phyloP scores from a whole-genome alignment of 768 basidiomycete genomes.

The Nevesoporus exiguus region DNA sequence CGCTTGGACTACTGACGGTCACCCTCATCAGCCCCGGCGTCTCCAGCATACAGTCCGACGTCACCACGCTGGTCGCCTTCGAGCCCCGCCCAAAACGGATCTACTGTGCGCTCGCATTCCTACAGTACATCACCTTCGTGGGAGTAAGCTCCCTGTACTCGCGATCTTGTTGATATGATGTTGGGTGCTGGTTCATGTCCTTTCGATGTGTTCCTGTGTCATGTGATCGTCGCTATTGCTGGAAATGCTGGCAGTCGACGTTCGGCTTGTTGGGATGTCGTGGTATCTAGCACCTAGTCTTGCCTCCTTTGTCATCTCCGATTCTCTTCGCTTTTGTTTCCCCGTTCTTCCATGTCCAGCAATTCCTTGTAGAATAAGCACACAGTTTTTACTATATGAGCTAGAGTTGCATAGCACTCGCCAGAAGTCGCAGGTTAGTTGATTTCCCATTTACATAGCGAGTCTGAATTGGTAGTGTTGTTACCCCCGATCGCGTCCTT shows the following conservation, averaged over 20 bases:
- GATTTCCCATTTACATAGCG: too few species aligned
- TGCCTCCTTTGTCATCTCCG: slow-evolving; percentile 15
- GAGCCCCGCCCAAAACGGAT: slow-evolving; percentile 62
- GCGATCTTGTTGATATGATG: slow-evolving; percentile 8
- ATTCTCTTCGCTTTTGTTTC: slow-evolving; percentile 6
- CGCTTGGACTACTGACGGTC: slow-evolving; percentile 12
- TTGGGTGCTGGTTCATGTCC: slow-evolving; percentile 12
- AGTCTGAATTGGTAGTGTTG: too few species aligned
- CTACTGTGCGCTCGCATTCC: slow-evolving; percentile 37
- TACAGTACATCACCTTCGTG: slow-evolving; percentile 52
- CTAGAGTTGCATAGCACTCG: not conserved
- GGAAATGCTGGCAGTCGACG: slow-evolving; percentile 4
- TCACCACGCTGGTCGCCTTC: slow-evolving; percentile 83
- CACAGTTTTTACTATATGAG: slow-evolving; percentile 9
- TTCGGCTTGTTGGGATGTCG: slow-evolving; percentile 10
- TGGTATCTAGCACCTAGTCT: slow-evolving; percentile 22
- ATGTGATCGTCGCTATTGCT: slow-evolving; percentile 6
- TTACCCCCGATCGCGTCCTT: too few species aligned
- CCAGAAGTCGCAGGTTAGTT: too few species aligned
- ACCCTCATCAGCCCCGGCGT: slow-evolving; percentile 60
- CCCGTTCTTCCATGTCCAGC: slow-evolving; percentile 22
- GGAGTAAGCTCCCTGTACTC: slow-evolving; percentile 34
- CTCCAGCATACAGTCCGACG: slow-evolving; percentile 82
- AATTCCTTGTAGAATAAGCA: slow-evolving; percentile 37
- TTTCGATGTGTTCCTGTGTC: slow-evolving; percentile 4